Conservation (phyloP, 1,284 basidiomycete genomes). For the Lentinus polychrous region DNA sequence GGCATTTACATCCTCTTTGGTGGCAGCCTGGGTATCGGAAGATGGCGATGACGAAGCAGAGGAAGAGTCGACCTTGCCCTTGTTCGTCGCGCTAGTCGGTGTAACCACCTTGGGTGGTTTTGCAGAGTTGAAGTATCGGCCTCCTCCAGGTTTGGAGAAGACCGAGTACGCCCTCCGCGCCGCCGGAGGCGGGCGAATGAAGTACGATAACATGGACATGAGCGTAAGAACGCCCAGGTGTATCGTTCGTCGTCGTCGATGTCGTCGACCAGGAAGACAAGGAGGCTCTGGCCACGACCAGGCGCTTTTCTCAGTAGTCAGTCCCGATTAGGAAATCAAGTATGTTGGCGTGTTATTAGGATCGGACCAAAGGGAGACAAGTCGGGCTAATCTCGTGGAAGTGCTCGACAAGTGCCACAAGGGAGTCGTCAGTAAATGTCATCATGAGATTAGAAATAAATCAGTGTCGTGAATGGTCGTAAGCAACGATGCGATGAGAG, state of each 20-base stretch:
- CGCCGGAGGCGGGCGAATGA: slow-evolving; percentile 40
- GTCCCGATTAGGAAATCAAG: no score
- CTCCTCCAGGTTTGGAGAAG: slow-evolving; percentile 71
- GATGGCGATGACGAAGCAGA: slow-evolving; percentile 16
- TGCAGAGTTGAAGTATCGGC: slow-evolving; percentile 65
- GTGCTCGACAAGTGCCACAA: no score
- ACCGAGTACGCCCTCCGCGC: slow-evolving; percentile 62
- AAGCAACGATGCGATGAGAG: not conserved
- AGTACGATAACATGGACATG: slow-evolving; percentile 41
- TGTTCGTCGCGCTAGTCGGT: slow-evolving; percentile 15
- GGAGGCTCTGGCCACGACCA: not conserved
- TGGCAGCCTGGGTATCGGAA: slow-evolving; percentile 11
- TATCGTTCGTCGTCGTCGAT: not conserved
- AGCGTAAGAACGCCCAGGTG: slow-evolving; percentile 7
- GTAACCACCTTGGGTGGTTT: slow-evolving; percentile 38
- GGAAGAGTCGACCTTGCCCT: slow-evolving; percentile 21
- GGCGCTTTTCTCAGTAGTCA: no score
- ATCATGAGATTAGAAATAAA: not conserved
- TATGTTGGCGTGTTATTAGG: no score
- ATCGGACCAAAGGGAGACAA: no score
- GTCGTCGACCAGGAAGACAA: not conserved
- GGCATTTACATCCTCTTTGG: slow-evolving; percentile 5
- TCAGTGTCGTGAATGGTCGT: no score
- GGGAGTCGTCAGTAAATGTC: not conserved
- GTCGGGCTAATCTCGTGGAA: no score